Conservation (phyloP, 129 eudicot species). For the Daucus carota region DNA sequence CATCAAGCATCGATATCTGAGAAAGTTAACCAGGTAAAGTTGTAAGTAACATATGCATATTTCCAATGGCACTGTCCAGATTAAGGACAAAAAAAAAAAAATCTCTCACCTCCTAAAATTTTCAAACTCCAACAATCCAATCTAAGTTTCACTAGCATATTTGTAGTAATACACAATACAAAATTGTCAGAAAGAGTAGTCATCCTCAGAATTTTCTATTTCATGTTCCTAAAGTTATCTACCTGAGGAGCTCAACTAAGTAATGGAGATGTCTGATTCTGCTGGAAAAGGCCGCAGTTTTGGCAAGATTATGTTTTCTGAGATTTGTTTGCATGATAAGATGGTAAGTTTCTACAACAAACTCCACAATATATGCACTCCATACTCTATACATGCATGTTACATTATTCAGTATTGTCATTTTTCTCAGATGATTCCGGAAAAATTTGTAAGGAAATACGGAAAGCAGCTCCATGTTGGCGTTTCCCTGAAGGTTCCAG, state of each 20-base stretch:
- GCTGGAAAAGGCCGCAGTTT: background rate
- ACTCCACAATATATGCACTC: background rate
- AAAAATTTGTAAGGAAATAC: background rate
- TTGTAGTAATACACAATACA: too few relatives aligned
- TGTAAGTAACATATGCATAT: too few relatives aligned
- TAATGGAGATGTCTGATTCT: background rate
- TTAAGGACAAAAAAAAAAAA: too few relatives aligned
- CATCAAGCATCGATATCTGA: too few relatives aligned
- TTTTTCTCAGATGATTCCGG: slow-evolving; percentile 1
- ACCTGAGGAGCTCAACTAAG: background rate
- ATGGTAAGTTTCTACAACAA: background rate
- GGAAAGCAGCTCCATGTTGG: background rate
- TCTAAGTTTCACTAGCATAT: too few relatives aligned
- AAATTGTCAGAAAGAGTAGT: too few relatives aligned
- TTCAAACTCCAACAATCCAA: background rate
- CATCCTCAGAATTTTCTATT: background rate
- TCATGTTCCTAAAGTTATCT: background rate
- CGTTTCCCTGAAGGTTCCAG: background rate
- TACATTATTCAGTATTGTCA: background rate
- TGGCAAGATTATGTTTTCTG: background rate
- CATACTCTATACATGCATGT: background rate
- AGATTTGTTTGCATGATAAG: background rate
- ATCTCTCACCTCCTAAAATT: too few relatives aligned
- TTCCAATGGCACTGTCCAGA: too few relatives aligned
- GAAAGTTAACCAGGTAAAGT: too few relatives aligned